Conservation (phyloP, 2,329 filamentous ascomycete genomes). For the Fusarium compactum region DNA sequence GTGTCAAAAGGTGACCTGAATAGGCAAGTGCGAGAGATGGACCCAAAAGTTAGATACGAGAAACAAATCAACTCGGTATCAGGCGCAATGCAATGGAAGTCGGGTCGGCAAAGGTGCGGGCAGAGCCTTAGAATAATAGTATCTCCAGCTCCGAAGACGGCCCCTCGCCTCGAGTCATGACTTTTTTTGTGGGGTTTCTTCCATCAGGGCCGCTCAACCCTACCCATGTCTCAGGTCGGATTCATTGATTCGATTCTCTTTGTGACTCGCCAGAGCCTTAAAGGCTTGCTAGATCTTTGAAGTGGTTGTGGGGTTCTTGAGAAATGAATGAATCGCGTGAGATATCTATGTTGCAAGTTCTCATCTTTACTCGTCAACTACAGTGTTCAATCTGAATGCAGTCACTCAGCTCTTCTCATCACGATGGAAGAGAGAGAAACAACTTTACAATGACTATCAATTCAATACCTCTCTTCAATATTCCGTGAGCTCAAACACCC, state of each 20-base stretch:
- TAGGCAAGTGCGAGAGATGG: conserved; percentile 12
- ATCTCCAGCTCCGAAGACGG: conserved; percentile 15
- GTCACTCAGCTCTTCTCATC: neutral
- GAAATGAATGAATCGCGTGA: neutral
- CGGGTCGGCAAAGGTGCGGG: conserved; percentile 2
- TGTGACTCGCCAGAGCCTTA: neutral
- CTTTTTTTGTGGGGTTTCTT: neutral
- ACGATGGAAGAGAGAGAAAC: neutral
- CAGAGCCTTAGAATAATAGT: conserved; percentile 10
- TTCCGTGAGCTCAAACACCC: neutral
- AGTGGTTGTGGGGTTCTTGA: neutral
- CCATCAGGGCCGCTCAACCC: conserved; percentile 11
- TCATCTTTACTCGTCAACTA: neutral
- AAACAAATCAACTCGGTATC: conserved; percentile 5
- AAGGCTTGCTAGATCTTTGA: neutral
- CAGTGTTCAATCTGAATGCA: neutral
- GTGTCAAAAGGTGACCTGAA: conserved; percentile 4
- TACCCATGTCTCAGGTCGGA: conserved; percentile 2
- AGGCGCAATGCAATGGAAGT: conserved; percentile 5
- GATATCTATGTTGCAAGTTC: neutral
- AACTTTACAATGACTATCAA: neutral
- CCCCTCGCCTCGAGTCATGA: neutral
- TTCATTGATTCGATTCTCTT: neutral
- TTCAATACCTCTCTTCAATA: neutral
- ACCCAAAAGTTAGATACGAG: conserved; percentile 6